Evolutionary conservation across 129 eudicot genomes (phyloP), one percentile per base, ranked within the genome.

Genomic region (Arctium lappa): DNA sequence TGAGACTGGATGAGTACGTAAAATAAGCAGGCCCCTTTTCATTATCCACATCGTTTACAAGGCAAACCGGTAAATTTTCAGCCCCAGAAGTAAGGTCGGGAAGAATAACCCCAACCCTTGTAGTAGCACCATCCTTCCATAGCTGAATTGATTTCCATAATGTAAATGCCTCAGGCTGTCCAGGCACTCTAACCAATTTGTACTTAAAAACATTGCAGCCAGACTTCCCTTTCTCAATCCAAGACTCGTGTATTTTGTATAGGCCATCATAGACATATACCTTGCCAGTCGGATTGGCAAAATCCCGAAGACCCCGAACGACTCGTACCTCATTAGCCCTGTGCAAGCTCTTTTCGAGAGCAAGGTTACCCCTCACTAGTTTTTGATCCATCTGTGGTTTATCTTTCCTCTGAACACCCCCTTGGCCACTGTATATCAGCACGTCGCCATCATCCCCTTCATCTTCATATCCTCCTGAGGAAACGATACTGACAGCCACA

Each of bases 391-490:
- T 81, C 71, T 79, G 75, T 86, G 83, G 91, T 73, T 90, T 91
- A 40, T 87, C 91, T 84, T 72, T 89, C 81, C 95, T 88, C 56
- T 82, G 89, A 18, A 85, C 91, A 60, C 99, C 99, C 73, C 99
- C 98, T 69, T 93, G 97, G 33, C 99, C 99, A 50, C 88, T 91
- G 79, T 93, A 96, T n/a, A 96, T 73, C 75, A 96, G 73, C 82
- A 91, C 95, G 13, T 93, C 92, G 13, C 93, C 93, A 74, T 89
- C 94, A 78, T 90, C 90, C 1, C 97, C 99, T 18, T 95, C 97
- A 78, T 96, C 97, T 30, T 95, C 98, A 79, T 93, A 93, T 15
- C 98, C 99, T 74, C 98, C 98, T 0, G 99, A 88, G 0, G 96
- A 91, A 56, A 96, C 97, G 13, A 96, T 90, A 82, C 99, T 96